Conservation (phyloP, 306 rosid genomes). For the Abrus pulchellus region DNA sequence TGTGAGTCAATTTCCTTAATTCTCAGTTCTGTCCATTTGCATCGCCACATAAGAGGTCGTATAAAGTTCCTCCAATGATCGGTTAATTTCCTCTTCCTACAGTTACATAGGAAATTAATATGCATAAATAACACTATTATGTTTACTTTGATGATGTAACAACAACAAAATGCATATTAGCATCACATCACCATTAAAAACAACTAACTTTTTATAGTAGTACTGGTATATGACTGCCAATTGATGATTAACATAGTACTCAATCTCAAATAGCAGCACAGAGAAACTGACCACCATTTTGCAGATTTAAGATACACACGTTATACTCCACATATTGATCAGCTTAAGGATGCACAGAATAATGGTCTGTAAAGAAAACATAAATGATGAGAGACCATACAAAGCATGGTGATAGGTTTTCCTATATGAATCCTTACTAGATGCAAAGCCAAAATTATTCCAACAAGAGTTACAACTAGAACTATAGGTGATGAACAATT, state of each 20-base stretch:
- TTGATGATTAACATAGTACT: constrained; percentile 2
- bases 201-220: constrained; percentile 16
- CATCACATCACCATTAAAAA: constrained; percentile 23
- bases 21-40: constrained; percentile 89
- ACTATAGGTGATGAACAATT: constrained; percentile 15
- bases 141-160: background rate
- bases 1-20: constrained; percentile 77
- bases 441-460: constrained; percentile 3
- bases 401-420: constrained; percentile 24
- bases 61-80: constrained; percentile 87
- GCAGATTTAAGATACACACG: too few species aligned
- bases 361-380: constrained; percentile 30
- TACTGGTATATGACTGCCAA: constrained; percentile 3
- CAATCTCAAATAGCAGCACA: too few species aligned
- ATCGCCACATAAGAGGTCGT: constrained; percentile 90
- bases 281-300: too few species aligned
- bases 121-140: background rate
- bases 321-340: too few species aligned
- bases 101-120: constrained; percentile 45
- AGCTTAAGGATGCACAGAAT: constrained; percentile 32
- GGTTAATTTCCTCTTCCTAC: constrained; percentile 85
- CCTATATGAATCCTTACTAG: constrained; percentile 15
- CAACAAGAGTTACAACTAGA: constrained; percentile 13
- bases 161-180: background rate
- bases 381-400: constrained; percentile 25